A percentile compares a stretch with the other conserved stretches of the same genome.
Evolutionary conservation across 768 basidiomycete species (phyloP).

Genomic region (Panaeolus cyanescens): DNA sequence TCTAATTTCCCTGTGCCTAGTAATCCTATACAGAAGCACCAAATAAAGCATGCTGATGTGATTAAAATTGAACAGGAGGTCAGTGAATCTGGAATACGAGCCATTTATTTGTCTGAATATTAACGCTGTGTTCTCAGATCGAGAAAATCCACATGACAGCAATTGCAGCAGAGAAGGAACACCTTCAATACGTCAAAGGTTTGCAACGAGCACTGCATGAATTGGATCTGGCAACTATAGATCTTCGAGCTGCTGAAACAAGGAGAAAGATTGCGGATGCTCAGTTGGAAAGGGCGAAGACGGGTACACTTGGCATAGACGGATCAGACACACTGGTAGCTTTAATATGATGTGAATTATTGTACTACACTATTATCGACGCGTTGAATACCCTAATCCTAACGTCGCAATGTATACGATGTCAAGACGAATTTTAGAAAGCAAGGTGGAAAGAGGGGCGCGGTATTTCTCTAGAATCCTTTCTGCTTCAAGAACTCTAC

Average conservation of each 20-base stretch:
- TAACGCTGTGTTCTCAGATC: constrained; percentile 20
- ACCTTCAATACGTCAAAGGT: constrained; percentile 37
- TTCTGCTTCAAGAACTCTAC: constrained; percentile 60
- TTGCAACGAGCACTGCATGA: constrained; percentile 59
- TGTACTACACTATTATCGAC: not conserved
- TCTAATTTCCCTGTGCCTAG: constrained; percentile 3
- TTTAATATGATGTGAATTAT: not conserved
- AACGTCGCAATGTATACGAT: not conserved
- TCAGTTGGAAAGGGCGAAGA: constrained; percentile 63
- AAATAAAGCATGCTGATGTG: constrained; percentile 6
- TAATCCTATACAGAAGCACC: constrained; percentile 3
- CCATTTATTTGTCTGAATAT: not conserved
- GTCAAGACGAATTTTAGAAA: not conserved
- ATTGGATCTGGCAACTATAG: constrained; percentile 58
- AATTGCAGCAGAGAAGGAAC: constrained; percentile 34
- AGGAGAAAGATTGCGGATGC: constrained; percentile 57
- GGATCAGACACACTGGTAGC: constrained; percentile 13
- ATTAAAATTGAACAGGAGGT: constrained; percentile 23
- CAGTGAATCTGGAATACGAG: not conserved
- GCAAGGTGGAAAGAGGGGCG: not conserved
- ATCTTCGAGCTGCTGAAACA: constrained; percentile 58
- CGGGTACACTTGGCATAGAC: constrained; percentile 65
- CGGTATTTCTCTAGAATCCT: constrained; percentile 53
- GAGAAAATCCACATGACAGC: constrained; percentile 35
- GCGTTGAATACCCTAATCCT: not conserved